Percentiles rank a stretch among this genome's conserved stretches.
Conservation (phyloP, 768 basidiomycete genomes). For the Trametes cubensis region DNA sequence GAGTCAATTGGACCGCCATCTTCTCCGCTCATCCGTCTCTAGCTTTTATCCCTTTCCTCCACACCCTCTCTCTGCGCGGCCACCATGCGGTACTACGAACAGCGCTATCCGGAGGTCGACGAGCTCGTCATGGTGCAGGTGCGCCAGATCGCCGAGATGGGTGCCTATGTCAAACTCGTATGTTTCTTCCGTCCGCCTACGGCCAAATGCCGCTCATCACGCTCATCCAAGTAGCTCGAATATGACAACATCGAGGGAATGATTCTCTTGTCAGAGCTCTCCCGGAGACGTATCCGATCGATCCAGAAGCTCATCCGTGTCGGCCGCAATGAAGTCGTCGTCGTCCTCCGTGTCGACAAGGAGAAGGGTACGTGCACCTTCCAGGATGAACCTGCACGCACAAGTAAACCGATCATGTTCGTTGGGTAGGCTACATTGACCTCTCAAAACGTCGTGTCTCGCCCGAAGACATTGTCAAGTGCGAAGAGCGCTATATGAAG, state of each 20-base stretch:
- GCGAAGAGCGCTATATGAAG: constrained; percentile 98
- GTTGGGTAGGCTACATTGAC: constrained; percentile 89
- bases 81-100: constrained; percentile 89
- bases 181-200: constrained; percentile 35
- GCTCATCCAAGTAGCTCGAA: constrained; percentile 66
- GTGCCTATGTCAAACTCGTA: constrained; percentile 97
- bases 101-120: constrained; percentile 93
- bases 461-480: constrained; percentile 97
- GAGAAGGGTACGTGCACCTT: constrained; percentile 77
- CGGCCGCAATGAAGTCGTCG: constrained; percentile 97
- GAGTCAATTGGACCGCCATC: constrained; percentile 14
- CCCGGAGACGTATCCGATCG: constrained; percentile 91
- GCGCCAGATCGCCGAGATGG: constrained; percentile 99
- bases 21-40: constrained; percentile 6
- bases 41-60: background rate
- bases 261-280: constrained; percentile 98
- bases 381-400: background rate
- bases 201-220: constrained; percentile 3
- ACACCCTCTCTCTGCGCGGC: background rate
- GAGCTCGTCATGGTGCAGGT: constrained; percentile 99
- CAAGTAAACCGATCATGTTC: background rate
- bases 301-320: constrained; percentile 98
- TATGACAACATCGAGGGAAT: constrained; percentile 99
- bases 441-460: constrained; percentile 97
- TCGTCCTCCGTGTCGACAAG: constrained; percentile 96